Evolutionary conservation across 257 asterid genomes (phyloP).

Genomic region (Scutellaria galericulata): DNA sequence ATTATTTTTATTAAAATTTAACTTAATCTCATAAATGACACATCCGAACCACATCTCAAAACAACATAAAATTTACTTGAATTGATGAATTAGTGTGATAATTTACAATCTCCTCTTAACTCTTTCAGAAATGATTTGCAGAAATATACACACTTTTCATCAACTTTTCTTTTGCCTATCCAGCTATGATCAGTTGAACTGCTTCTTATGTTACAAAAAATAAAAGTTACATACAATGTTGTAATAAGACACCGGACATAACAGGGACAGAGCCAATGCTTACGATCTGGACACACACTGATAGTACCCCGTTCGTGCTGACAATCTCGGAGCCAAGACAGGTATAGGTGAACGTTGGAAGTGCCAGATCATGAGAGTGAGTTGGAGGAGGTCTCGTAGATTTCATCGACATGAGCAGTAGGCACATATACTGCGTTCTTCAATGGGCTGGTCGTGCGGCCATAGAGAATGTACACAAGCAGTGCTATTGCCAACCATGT

Average conservation of each 20-base stretch:
- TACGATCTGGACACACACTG: too few species aligned
- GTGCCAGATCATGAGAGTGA: constrained; percentile 32
- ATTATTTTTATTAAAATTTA: too few species aligned
- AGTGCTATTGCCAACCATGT: constrained; percentile 74
- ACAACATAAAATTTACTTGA: too few species aligned
- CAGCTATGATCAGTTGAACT: neutral
- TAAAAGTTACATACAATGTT: neutral
- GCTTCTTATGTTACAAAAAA: constrained; percentile 10
- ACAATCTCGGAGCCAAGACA: too few species aligned
- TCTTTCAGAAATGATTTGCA: neutral
- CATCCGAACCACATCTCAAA: too few species aligned
- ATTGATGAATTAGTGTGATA: too few species aligned
- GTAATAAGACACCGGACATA: too few species aligned
- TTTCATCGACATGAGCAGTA: constrained; percentile 76
- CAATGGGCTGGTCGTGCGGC: constrained; percentile 75
- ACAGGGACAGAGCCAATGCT: too few species aligned
- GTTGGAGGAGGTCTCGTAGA: constrained; percentile 61
- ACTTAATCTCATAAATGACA: too few species aligned
- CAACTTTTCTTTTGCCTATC: neutral
- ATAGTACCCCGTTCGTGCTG: too few species aligned
- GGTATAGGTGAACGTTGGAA: neutral
- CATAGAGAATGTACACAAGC: constrained; percentile 64
- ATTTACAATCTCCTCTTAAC: too few species aligned
- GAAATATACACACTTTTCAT: neutral
- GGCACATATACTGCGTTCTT: constrained; percentile 86